Base-by-base conservation (phyloP, 345 rosid genomes). In the Eucalyptus globulus region DNA sequence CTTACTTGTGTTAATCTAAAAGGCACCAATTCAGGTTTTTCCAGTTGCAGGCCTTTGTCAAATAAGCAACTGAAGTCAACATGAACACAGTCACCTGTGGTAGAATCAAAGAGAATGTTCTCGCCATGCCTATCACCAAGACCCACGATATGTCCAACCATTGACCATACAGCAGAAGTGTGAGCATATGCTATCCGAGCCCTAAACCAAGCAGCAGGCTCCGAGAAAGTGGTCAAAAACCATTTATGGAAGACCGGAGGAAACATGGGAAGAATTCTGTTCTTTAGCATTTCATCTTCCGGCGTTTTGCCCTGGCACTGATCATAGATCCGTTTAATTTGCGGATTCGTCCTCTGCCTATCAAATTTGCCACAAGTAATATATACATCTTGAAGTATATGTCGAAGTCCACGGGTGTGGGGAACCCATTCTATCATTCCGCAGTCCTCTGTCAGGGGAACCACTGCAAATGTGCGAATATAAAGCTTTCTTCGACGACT, bases 391-490 rank as follows among this genome's bases (percentile, higher is more conserved):
- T 97, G 99, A 89, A 97, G 93, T 89, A 97, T 97, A 92, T 97
- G 98, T 89, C 99, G 96, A 76, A 97, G 96, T 87, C 98, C 99
- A 80, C 99, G 96, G 87, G 99, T 97, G 88, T 97, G 96, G 60
- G 99, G 97, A 87, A 97, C 99, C 99, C 99, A 97, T 93, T 97
- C 99, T 86, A 97, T 98, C 99, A 97, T 95, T 89, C 99, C 99
- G 92, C 99, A 97, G 89, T 97, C 99, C 90, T 97, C 99, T 80
- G 99, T 97, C 50, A 97, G 94, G 91, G 99, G 99, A 92, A 97
- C 94, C 89, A 97, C 99, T 81, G 99, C 98, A 92, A 97, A 97
- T 17, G 99, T 97, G 88, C 98, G 97, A 88, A 97, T 94, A 89
- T 97, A 97, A 76, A 97, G 96, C 93, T 97, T 97, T 93, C 99